A percentile compares a stretch with the other conserved stretches of the same genome.
phyloP scores from a whole-genome alignment of 257 asterid species.

The Solanum phureja region DNA sequence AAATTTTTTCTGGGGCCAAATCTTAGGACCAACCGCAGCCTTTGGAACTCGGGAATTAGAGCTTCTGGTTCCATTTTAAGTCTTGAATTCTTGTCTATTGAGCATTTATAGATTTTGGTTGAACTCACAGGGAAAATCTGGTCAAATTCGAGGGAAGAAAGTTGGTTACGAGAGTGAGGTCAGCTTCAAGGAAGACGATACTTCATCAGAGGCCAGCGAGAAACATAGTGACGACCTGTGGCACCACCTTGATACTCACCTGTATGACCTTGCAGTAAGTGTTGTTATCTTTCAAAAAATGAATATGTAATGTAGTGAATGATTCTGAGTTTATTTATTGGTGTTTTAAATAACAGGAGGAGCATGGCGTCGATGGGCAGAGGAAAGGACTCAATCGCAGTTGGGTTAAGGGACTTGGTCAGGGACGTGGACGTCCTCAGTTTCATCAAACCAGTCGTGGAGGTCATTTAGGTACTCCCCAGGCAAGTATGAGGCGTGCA shows the following conservation, averaged over 20 bases:
- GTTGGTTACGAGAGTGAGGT: slow-evolving; percentile 45
- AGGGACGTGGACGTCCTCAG: slow-evolving; percentile 12
- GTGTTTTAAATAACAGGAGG: slow-evolving; percentile 15
- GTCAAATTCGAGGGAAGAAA: slow-evolving; percentile 42
- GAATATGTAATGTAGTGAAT: not conserved
- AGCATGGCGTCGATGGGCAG: slow-evolving; percentile 21
- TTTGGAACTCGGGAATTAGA: not conserved
- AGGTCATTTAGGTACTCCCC: slow-evolving; percentile 15
- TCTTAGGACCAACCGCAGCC: not conserved
- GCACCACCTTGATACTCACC: slow-evolving; percentile 25
- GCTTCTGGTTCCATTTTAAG: not conserved
- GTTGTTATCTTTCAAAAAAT: not conserved
- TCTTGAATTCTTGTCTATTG: not conserved
- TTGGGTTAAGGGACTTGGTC: slow-evolving; percentile 34
- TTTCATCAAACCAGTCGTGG: slow-evolving; percentile 28
- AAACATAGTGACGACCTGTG: slow-evolving; percentile 14
- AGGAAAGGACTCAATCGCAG: slow-evolving; percentile 37
- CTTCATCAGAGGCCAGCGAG: slow-evolving; percentile 25
- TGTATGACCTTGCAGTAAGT: slow-evolving; percentile 40
- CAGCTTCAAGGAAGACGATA: slow-evolving; percentile 41
- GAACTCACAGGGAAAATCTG: slow-evolving; percentile 37
- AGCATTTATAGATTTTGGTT: not conserved
- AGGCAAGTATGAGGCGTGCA: slow-evolving; percentile 1
- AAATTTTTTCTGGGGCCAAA: not conserved
- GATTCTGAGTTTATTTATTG: not conserved